phyloP scores from a whole-genome alignment of 768 basidiomycete genomes.

The Punctularia strigosozonata region DNA sequence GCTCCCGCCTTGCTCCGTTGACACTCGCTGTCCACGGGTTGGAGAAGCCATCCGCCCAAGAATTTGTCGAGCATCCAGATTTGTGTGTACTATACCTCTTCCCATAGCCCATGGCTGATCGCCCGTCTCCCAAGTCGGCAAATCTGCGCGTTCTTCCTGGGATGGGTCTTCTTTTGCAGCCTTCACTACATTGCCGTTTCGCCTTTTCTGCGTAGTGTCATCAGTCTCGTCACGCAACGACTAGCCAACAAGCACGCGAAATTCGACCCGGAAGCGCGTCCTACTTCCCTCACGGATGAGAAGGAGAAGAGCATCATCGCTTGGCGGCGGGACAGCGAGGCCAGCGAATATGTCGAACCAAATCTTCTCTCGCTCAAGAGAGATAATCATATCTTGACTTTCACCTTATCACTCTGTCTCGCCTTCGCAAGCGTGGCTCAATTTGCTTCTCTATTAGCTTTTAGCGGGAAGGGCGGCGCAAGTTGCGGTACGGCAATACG shows the following conservation, averaged over 20 bases:
- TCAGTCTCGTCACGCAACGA: neutral
- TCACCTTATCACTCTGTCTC: conserved; percentile 17
- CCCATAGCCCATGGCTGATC: neutral
- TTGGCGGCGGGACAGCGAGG: conserved; percentile 3
- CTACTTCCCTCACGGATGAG: neutral
- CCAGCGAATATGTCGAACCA: conserved; percentile 3
- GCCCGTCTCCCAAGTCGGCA: conserved; percentile 18
- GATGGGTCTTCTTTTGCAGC: conserved; percentile 27
- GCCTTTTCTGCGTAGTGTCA: conserved; percentile 8
- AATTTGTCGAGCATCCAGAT: conserved; percentile 22
- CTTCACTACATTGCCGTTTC: conserved; percentile 15
- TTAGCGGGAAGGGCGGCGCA: conserved; percentile 5
- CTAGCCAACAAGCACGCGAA: neutral
- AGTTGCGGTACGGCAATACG: conserved; percentile 15
- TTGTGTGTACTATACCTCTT: conserved; percentile 16
- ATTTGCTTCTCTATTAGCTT: conserved; percentile 14
- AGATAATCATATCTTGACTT: conserved; percentile 13
- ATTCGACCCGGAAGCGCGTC: neutral
- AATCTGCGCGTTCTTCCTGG: conserved; percentile 26
- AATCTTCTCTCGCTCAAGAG: conserved; percentile 4
- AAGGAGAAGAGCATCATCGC: neutral
- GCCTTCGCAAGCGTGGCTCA: conserved; percentile 13
- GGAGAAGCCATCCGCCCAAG: conserved; percentile 9
- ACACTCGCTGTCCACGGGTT: conserved; percentile 2
- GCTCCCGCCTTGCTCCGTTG: conserved; percentile 2